Base-by-base conservation (phyloP, 2,329 filamentous ascomycete genomes). In the Dryadomyces quercivorus region DNA sequence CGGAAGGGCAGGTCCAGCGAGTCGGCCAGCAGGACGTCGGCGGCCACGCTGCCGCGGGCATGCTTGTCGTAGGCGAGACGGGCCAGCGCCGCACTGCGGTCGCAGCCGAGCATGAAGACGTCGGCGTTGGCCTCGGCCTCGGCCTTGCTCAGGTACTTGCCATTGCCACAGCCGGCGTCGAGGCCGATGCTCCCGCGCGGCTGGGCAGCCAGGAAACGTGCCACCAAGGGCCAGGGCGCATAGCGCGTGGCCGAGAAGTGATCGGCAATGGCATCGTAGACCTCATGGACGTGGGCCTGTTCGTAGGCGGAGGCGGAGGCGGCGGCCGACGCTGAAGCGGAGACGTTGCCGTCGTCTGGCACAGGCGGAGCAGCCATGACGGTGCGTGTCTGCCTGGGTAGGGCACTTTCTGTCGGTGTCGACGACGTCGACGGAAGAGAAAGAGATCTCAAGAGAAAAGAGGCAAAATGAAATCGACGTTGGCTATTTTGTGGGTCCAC, bases 171-270 rank as follows among this genome's bases (percentile, higher is more conserved):
- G 57, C 93, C 93, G 55, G 97, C 77, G 69, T 98, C 93, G 36
- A 95, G 76, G 10, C 93, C 93, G 55, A 97, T 71, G 51, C 87
- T 79, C 26, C 91, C 92, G 13, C 82, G 71, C 0, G 75, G 66
- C 50, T 86, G 78, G 36, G 73, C 72, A 51, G 75, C 71, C 40
- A 97, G 78, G 67, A 96, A 97, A 40, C 75, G 74, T 59, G 90
- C 81, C 55, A 97, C 87, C 61, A 94, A 85, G 21, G 93, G 93
- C 93, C 93, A 98, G 58, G 93, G 90, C 81, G 82, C 82, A 72
- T 85, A 80, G 58, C 82, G 80, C 21, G 88, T 92, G 16, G 85
- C 81, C 13, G 86, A 91, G 72, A 93, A 93, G 72, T 93, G 88
- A 40, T 82, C 78, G 38, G 88, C 88, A 65, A 93, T 93, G 63